These are phyloP conservation scores for Ambrosia artemisiifolia DNA, from an alignment of 129 eudicot species.

Conservation along the genomic window DNA sequence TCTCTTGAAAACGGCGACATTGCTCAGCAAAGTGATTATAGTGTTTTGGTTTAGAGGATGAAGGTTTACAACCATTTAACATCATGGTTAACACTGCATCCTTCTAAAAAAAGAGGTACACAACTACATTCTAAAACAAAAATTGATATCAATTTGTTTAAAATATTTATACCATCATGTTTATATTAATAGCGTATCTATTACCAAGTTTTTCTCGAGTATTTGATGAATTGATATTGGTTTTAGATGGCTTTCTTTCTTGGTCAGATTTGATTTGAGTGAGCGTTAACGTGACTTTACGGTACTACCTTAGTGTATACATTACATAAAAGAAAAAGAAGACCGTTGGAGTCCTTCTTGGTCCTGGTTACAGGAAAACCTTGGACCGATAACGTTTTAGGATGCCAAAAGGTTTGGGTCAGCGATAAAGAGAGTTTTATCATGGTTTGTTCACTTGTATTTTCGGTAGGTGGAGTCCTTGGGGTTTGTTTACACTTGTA, in stretches of 20 bases:
- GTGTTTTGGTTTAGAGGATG: conserved; percentile 47
- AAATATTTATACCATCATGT: neutral
- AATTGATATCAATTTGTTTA: conserved; percentile 1
- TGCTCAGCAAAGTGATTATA: conserved; percentile 47
- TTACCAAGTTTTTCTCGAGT: neutral
- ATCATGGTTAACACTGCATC: conserved; percentile 1
- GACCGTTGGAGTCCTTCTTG: neutral
- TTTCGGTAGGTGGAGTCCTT: neutral
- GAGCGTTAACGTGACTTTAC: neutral
- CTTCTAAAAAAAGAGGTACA: neutral
- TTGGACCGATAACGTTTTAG: neutral
- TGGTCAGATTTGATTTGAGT: neutral
- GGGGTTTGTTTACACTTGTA: too few relatives aligned
- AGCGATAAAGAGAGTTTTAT: neutral
- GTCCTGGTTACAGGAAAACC: neutral
- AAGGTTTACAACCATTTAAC: neutral
- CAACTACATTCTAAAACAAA: neutral
- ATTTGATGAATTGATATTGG: neutral
- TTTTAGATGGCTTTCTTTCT: neutral
- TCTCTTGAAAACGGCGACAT: conserved; percentile 48
- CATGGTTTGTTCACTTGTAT: neutral
- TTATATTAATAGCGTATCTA: neutral
- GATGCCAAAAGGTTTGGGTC: neutral
- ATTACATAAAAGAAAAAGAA: neutral
- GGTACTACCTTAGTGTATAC: too few relatives aligned